phyloP scores from a whole-genome alignment of 345 rosid genomes.

The Eucalyptus camaldulensis region DNA sequence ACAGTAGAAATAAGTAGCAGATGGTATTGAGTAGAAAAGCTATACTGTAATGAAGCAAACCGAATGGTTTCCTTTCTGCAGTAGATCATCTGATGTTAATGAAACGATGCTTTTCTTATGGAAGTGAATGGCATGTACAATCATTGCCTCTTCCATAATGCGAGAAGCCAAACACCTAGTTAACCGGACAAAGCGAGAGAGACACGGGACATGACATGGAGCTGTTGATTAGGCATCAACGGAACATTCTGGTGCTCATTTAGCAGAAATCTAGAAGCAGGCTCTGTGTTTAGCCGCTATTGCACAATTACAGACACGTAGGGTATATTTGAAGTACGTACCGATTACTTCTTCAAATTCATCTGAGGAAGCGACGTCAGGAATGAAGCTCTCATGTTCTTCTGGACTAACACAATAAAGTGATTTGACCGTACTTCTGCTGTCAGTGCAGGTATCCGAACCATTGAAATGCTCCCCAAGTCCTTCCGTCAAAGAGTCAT shows the following conservation, averaged over 20 bases:
- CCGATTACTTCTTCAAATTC: background rate
- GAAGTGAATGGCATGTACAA: background rate
- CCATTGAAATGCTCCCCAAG: background rate
- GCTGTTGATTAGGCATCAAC: background rate
- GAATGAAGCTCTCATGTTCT: background rate
- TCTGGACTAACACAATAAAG: background rate
- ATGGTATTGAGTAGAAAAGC: background rate
- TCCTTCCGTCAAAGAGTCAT: background rate
- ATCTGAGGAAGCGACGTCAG: background rate
- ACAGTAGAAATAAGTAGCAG: background rate
- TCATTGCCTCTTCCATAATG: background rate
- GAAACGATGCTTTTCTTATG: background rate
- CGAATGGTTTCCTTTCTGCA: background rate
- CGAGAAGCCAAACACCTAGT: background rate
- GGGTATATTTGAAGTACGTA: background rate
- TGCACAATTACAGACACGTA: background rate
- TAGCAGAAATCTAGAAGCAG: background rate
- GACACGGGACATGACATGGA: background rate
- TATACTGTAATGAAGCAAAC: background rate
- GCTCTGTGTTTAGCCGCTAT: background rate
- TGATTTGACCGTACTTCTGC: background rate
- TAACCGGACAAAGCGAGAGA: background rate
- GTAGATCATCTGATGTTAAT: background rate
- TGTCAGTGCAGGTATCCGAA: background rate
- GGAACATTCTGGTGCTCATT: background rate